A percentile compares a stretch with the other conserved stretches of the same genome.
These are phyloP conservation scores for Penicillium coprophilum DNA, from an alignment of 495 filamentous ascomycete species.

Conservation along the genomic window DNA sequence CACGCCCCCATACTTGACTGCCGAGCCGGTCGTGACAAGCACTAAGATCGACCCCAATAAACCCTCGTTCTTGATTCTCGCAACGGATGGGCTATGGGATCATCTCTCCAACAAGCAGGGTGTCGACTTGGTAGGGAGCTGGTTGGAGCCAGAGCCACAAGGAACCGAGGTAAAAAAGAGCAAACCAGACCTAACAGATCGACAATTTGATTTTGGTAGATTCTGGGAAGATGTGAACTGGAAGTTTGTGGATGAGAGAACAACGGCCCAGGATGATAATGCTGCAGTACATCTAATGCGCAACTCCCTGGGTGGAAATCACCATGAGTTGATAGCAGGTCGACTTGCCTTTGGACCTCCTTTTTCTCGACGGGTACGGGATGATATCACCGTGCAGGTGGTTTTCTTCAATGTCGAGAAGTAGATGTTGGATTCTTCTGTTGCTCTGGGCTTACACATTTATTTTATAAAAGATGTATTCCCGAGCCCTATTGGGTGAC, in stretches of 20 bases:
- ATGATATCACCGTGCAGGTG: conserved; percentile 65
- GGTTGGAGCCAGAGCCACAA: conserved; percentile 47
- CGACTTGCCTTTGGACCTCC: conserved; percentile 50
- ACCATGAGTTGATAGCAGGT: conserved; percentile 55
- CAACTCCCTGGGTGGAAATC: conserved; percentile 61
- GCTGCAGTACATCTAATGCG: conserved; percentile 60
- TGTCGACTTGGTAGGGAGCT: conserved; percentile 56
- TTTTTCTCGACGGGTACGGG: conserved; percentile 47
- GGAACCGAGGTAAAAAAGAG: conserved; percentile 13
- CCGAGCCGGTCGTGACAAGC: conserved; percentile 61
- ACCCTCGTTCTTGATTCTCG: conserved; percentile 61
- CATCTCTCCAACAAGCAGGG: conserved; percentile 57
- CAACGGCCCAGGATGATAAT: conserved; percentile 58
- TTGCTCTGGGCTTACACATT: background rate
- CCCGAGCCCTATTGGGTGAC: background rate
- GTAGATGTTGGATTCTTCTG: background rate
- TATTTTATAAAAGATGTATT: background rate
- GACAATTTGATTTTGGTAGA: conserved; percentile 31
- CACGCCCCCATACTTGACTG: conserved; percentile 66
- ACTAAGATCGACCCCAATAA: conserved; percentile 46
- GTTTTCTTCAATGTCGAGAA: conserved; percentile 51
- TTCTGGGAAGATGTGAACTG: conserved; percentile 19
- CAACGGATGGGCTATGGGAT: conserved; percentile 67
- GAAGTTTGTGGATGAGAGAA: conserved; percentile 38
- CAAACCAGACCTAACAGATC: conserved; percentile 19